A percentile compares a stretch with the other conserved stretches of the same genome.
These are phyloP conservation scores for Helicocarpus griseus DNA, from an alignment of 2,329 filamentous ascomycete species.

Conservation along the genomic window DNA sequence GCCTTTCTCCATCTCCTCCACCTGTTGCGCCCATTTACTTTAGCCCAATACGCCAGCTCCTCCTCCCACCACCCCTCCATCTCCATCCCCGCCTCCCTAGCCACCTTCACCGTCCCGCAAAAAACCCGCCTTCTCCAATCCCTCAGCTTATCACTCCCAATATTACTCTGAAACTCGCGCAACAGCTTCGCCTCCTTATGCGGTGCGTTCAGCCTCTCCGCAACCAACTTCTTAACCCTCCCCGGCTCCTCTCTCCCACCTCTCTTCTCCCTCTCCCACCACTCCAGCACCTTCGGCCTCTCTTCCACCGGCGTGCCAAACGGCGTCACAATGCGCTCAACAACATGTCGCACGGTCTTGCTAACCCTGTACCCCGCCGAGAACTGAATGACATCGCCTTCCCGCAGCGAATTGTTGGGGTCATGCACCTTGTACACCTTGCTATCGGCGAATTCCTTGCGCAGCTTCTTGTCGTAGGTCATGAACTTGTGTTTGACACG, in stretches of 20 bases:
- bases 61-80: no score
- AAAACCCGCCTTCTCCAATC: not conserved
- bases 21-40: no score
- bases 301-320: slow-evolving; percentile 28
- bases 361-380: slow-evolving; percentile 31
- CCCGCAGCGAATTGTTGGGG: slow-evolving; percentile 31
- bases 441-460: slow-evolving; percentile 28
- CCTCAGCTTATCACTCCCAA: not conserved
- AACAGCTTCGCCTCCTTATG: not conserved
- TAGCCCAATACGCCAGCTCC: no score
- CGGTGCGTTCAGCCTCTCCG: slow-evolving; percentile 14
- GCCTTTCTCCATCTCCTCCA: no score
- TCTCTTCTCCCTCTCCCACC: slow-evolving; percentile 28
- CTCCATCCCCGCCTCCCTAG: not conserved
- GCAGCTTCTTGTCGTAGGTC: slow-evolving; percentile 27
- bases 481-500: slow-evolving; percentile 27
- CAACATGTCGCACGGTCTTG: slow-evolving; percentile 30
- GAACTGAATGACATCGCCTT: slow-evolving; percentile 37
- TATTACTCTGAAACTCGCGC: not conserved
- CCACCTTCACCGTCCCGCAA: not conserved
- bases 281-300: slow-evolving; percentile 27
- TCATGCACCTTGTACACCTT: slow-evolving; percentile 29
- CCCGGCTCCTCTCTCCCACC: no score
- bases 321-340: slow-evolving; percentile 34
- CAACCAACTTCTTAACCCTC: slow-evolving; percentile 23